Evolutionary conservation across 345 rosid species (phyloP).

Genomic region (Murraya paniculata): DNA sequence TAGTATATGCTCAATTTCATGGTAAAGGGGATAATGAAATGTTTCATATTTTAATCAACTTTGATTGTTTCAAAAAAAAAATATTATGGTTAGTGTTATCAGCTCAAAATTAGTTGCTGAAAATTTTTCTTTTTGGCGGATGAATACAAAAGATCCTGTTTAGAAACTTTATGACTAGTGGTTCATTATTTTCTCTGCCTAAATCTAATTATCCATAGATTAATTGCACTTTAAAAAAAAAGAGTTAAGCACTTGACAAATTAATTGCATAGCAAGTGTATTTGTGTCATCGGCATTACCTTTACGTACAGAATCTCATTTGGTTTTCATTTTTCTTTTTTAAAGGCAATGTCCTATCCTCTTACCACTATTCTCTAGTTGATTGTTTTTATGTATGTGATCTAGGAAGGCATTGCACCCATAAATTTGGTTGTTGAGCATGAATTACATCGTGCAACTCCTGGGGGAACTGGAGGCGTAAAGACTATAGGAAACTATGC

Average conservation of each 20-base stretch:
- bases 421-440: conserved; percentile 58
- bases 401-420: conserved; percentile 87
- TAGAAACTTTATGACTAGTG: background rate
- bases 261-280: background rate
- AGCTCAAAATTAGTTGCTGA: background rate
- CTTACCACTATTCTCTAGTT: background rate
- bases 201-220: background rate
- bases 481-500: conserved; percentile 95
- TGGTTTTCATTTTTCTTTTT: background rate
- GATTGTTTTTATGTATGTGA: conserved; percentile 2
- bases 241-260: background rate
- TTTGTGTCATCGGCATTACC: background rate
- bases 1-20: conserved; percentile 1
- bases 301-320: background rate
- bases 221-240: background rate
- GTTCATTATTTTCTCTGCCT: background rate
- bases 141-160: background rate
- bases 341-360: background rate
- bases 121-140: background rate
- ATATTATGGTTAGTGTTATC: background rate
- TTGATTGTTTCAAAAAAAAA: background rate
- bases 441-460: conserved; percentile 84
- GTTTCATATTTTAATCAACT: background rate
- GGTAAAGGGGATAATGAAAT: background rate
- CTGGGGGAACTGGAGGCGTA: conserved; percentile 97